These are phyloP conservation scores for Sporothrix pallida DNA, from an alignment of 2,329 filamentous ascomycete species.

Conservation along the genomic window DNA sequence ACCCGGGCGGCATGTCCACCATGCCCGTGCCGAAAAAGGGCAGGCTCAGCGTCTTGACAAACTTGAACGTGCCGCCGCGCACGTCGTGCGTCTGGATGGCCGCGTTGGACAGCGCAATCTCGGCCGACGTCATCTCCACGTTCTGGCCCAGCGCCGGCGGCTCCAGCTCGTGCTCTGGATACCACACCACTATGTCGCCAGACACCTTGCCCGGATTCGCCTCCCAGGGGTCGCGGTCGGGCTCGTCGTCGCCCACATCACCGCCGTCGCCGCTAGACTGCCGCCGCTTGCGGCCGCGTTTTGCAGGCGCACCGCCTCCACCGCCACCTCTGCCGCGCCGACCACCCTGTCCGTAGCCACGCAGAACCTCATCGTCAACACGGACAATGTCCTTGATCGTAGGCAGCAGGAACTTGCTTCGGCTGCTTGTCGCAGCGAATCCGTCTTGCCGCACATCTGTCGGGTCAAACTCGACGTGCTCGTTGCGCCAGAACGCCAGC, in stretches of 20 bases:
- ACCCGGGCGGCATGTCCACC: constrained; percentile 82
- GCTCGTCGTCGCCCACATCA: constrained; percentile 47
- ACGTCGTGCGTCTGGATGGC: constrained; percentile 65
- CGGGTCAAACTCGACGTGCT: constrained; percentile 73
- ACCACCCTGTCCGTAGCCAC: constrained; percentile 44
- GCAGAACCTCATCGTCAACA: constrained; percentile 64
- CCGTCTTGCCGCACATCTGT: constrained; percentile 59
- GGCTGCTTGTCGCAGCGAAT: constrained; percentile 42
- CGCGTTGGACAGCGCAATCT: constrained; percentile 61
- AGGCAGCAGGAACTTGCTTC: constrained; percentile 63
- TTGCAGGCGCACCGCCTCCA: constrained; percentile 40
- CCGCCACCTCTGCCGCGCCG: constrained; percentile 20
- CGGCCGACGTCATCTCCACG: constrained; percentile 59
- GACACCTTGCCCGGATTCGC: constrained; percentile 65
- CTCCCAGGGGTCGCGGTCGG: constrained; percentile 73
- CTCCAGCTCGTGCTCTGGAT: constrained; percentile 60
- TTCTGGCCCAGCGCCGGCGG: constrained; percentile 62
- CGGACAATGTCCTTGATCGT: constrained; percentile 80
- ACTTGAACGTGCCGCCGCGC: constrained; percentile 75
- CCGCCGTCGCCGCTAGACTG: constrained; percentile 52
- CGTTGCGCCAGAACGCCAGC: constrained; percentile 85
- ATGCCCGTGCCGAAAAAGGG: constrained; percentile 90
- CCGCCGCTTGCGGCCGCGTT: constrained; percentile 30
- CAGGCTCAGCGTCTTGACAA: constrained; percentile 83
- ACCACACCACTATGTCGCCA: constrained; percentile 69